A percentile compares a stretch with the other conserved stretches of the same genome.
Evolutionary conservation across 179 eudicot species (phyloP).

Genomic region (Spinacia oleracea): DNA sequence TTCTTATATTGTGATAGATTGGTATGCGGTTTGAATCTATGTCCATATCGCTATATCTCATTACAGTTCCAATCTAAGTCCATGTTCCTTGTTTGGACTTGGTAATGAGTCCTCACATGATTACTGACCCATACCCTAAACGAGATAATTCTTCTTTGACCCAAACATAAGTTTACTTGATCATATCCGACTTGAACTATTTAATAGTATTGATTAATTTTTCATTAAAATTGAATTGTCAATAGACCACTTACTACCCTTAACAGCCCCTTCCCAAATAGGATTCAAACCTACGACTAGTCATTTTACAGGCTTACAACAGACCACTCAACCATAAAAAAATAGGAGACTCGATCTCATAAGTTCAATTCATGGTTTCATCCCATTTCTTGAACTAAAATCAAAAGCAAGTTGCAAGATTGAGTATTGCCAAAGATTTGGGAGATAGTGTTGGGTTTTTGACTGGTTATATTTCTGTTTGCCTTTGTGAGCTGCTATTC

Average conservation of each 20-base stretch:
- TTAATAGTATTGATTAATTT: neutral
- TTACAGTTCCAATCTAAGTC: too few relatives aligned
- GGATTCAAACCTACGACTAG: neutral
- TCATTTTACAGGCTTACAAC: neutral
- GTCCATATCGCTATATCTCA: neutral
- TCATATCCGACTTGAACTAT: neutral
- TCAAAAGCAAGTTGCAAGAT: conserved; percentile 78
- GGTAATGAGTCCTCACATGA: neutral
- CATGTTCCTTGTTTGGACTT: neutral
- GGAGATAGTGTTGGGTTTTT: conserved; percentile 97
- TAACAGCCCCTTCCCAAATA: neutral
- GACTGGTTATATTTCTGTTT: conserved; percentile 81
- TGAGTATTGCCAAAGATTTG: conserved; percentile 92
- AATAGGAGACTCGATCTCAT: neutral
- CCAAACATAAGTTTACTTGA: neutral
- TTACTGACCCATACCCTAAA: neutral
- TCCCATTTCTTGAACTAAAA: neutral
- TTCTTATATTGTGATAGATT: neutral
- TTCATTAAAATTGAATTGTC: neutral
- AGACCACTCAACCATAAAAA: neutral
- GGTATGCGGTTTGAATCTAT: neutral
- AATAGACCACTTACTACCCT: neutral
- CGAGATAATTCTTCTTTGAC: neutral
- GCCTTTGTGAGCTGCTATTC: conserved; percentile 85
- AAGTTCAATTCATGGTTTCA: neutral